These are phyloP conservation scores for Ustilago sp. DNA, from an alignment of 1,284 basidiomycete species.

Conservation along the genomic window DNA sequence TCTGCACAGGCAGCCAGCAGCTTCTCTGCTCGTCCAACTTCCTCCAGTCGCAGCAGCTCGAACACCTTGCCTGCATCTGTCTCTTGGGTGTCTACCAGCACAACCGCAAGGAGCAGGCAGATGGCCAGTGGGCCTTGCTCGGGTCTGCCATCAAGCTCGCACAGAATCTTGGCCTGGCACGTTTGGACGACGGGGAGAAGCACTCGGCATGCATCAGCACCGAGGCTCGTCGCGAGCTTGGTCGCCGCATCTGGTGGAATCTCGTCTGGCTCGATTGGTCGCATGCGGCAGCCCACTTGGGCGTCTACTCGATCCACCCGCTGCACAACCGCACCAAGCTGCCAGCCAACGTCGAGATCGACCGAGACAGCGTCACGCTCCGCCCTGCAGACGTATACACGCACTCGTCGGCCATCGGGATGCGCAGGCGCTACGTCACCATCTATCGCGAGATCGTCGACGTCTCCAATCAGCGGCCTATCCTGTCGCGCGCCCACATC, in stretches of 20 bases:
- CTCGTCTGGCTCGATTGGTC: slow-evolving; percentile 63
- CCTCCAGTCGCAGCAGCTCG: slow-evolving; percentile 59
- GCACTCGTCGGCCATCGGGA: slow-evolving; percentile 46
- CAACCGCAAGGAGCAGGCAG: slow-evolving; percentile 62
- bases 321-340: slow-evolving; percentile 59
- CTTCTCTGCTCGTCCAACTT: slow-evolving; percentile 64
- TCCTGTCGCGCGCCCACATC: slow-evolving; percentile 37
- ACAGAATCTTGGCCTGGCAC: slow-evolving; percentile 44
- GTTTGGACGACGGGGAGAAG: slow-evolving; percentile 37
- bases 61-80: slow-evolving; percentile 62
- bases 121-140: slow-evolving; percentile 61
- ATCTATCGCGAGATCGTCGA: slow-evolving; percentile 53
- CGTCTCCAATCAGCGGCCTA: slow-evolving; percentile 33
- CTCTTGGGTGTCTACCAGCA: slow-evolving; percentile 66
- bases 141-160: slow-evolving; percentile 63
- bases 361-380: slow-evolving; percentile 48
- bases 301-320: slow-evolving; percentile 61
- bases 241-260: slow-evolving; percentile 66
- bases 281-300: slow-evolving; percentile 61
- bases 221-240: slow-evolving; percentile 57
- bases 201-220: slow-evolving; percentile 34
- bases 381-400: slow-evolving; percentile 47
- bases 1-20: slow-evolving; percentile 60
- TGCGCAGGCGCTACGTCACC: slow-evolving; percentile 49
- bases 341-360: slow-evolving; percentile 61